phyloP scores from a whole-genome alignment of 495 filamentous ascomycete species.

The Aspergillus conjunctus region DNA sequence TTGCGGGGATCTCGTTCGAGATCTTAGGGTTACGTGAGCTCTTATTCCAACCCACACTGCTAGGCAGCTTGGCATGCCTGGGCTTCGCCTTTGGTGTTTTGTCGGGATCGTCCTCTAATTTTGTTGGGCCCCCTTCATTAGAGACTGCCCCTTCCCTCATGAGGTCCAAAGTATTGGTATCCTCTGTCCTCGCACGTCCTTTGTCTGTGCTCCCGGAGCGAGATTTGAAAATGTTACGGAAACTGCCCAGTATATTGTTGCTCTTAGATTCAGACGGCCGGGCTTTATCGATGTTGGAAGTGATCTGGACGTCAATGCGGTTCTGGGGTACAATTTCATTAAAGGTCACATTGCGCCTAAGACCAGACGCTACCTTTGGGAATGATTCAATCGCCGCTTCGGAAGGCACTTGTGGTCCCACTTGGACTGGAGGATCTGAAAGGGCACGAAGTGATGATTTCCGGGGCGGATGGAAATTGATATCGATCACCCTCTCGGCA shows the following conservation, averaged over 20 bases:
- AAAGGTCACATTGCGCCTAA: constrained; percentile 14
- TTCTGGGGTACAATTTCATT: constrained; percentile 12
- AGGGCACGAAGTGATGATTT: constrained; percentile 17
- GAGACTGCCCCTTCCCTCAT: constrained; percentile 4
- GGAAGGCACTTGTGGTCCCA: not conserved
- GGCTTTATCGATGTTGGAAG: not conserved
- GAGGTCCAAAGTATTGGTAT: not conserved
- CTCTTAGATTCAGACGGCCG: constrained; percentile 15
- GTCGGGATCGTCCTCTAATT: not conserved
- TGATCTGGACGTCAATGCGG: not conserved
- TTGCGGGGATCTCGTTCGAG: constrained; percentile 1
- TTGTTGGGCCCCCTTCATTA: constrained; percentile 1
- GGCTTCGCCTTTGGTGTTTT: constrained; percentile 14
- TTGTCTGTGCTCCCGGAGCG: constrained; percentile 17
- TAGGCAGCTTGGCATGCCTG: constrained; percentile 17
- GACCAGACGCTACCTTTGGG: not conserved
- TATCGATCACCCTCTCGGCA: constrained; percentile 4
- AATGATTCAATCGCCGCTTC: not conserved
- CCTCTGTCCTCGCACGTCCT: constrained; percentile 12
- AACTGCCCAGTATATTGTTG: constrained; percentile 20
- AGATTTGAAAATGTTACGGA: constrained; percentile 29
- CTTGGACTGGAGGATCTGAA: constrained; percentile 9
- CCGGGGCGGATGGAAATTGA: constrained; percentile 17
- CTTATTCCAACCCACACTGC: constrained; percentile 18
- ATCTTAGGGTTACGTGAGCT: constrained; percentile 15